Evolutionary conservation across 768 basidiomycete species (phyloP), one percentile per base, ranked within the genome.

Genomic region (Lactarius akahatsu): DNA sequence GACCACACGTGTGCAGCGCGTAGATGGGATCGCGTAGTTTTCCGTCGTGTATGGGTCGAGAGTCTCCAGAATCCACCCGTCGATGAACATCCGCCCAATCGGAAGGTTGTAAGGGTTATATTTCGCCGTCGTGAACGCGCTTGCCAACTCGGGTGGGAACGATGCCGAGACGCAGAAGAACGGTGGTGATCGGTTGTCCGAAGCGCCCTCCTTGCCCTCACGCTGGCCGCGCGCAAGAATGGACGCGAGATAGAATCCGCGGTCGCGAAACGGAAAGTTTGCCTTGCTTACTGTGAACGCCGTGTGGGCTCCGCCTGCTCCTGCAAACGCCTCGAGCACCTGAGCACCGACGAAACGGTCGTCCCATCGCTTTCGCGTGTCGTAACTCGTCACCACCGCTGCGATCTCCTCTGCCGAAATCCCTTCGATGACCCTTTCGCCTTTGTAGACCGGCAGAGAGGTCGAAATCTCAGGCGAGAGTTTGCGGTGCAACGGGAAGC

Each of bases 41-140:
- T 96, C 94, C 67, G 88, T 89, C 28, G 93, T 90, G 71, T 98
- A 98, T 0, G 96, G 95, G 73, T 98, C 96, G 57, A 98, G 83
- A 4, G 96, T 98, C 79, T 99, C 95, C 72, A 97, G 77, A 38
- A 96, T 87, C 97, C 97, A 99, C 2, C 91, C 96, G 72, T 98
- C 95, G 7, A 99, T 78, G 70, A 91, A 88, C 40, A 94, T 80
- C 16, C 90, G 86, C 2, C 94, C 96, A 18, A 92, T 80, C 0
- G 93, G 92, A 10, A 93, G 81, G 1, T 65, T 72, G 61, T 85
- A 84, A 0, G 92, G 80, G 75, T 98, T 98, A 75, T 91, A 90
- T 74, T 92, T 94, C 8, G 77, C 73, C 2, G 82, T 54, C 26
- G 83, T 80, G 73, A 91, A 92, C 1, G 77, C 73, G 16, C 80